phyloP scores from a whole-genome alignment of 1,139 yeast genomes.

The Candida pseudoviswanathii region DNA sequence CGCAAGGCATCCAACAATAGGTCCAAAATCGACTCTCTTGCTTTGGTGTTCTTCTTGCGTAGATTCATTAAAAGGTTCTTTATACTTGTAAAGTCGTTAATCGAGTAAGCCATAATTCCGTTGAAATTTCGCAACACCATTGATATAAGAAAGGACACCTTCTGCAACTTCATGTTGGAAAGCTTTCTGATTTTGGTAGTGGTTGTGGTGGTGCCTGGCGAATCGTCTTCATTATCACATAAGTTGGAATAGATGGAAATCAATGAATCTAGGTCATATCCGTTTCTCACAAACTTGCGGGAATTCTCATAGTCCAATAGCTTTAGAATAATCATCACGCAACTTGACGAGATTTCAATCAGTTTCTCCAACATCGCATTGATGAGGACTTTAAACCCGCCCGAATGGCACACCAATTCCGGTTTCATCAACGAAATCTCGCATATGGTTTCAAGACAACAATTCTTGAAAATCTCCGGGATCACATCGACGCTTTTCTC shows the following conservation, averaged over 20 bases:
- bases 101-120: conserved; percentile 71
- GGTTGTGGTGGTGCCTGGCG: neutral
- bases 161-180: conserved; percentile 46
- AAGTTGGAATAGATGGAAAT: conserved; percentile 56
- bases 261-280: conserved; percentile 64
- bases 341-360: conserved; percentile 54
- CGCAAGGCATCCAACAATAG: conserved; percentile 68
- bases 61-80: conserved; percentile 64
- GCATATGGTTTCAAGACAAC: conserved; percentile 69
- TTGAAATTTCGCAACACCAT: conserved; percentile 71
- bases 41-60: conserved; percentile 52
- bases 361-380: conserved; percentile 66
- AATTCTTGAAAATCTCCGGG: conserved; percentile 51
- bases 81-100: conserved; percentile 58
- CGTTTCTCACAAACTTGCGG: conserved; percentile 58
- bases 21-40: conserved; percentile 70
- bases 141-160: conserved; percentile 62
- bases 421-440: conserved; percentile 71
- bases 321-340: conserved; percentile 58
- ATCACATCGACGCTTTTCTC: conserved; percentile 9
- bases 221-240: conserved; percentile 13
- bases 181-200: conserved; percentile 13
- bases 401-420: conserved; percentile 58
- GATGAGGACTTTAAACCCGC: conserved; percentile 64
- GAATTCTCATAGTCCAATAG: conserved; percentile 63